Base-by-base conservation (phyloP, 108 stramenopile species). In the Chaetoceros tenuissimus region DNA sequence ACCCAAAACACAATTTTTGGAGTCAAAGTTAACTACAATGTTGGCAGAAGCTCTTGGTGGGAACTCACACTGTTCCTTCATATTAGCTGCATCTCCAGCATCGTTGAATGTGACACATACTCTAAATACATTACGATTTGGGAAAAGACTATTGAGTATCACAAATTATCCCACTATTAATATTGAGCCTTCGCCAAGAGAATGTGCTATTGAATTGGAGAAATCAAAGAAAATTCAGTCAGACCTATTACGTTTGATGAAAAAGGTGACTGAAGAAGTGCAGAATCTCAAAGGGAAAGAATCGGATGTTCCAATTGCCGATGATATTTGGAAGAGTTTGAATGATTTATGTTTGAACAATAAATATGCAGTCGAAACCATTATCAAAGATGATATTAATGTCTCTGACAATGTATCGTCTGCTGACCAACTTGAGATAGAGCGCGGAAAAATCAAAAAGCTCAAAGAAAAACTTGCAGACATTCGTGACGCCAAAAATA, bases 41-140 rank as follows among this genome's bases (percentile, higher is more conserved):
- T 61, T 97, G 25, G 70, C 69, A 45, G 80, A 92, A 31, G 66
- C 78, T n/a, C 74, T 97, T 64, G 95, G 95, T 22, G 96, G 94
- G 3, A 95, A 92, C 62, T 83, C 74, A 60, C 53, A 73, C 24
- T 94, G 92, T 5, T 66, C 76, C 0, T 53, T 94, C 27, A 83
- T 97, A 47, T 73, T 93, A 20, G 88, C 89, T 3, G 83, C 73
- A 22, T 88, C 87, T 19, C 87, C 89, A n/a, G 78, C 82, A 24
- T 74, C 73, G 3, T 85, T 85, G 62, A 91, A 79, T 61, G 88
- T 89, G 55, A 55, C 63, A 10, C 92, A 94, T 71, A 85, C 88
- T 10, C 76, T 94, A 31, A 66, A 80, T 20, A 87, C 95, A 23
- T 73, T 91, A 34, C 66, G 72, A 34, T 96, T 94, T 67, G 95